Conservation (phyloP, 352 stramenopile genomes). For the Phytophthora ohioensis region DNA sequence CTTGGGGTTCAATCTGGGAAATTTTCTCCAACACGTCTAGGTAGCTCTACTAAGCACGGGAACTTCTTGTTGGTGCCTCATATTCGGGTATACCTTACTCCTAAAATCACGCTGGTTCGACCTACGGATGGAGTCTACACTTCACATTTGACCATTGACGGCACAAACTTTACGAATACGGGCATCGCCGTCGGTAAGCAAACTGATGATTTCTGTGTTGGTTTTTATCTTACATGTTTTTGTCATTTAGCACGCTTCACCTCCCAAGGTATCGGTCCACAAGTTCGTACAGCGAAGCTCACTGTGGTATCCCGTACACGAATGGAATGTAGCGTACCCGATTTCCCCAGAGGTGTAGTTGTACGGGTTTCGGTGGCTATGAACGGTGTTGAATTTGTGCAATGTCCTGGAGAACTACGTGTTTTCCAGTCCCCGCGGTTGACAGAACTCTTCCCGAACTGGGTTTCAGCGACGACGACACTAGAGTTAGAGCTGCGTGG, state of each 20-base stretch:
- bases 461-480: constrained; percentile 51
- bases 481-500: constrained; percentile 53
- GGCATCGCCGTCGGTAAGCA: constrained; percentile 56
- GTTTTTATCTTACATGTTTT: constrained; percentile 8
- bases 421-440: constrained; percentile 72
- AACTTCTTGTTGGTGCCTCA: constrained; percentile 41
- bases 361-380: constrained; percentile 64
- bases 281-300: constrained; percentile 49
- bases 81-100: constrained; percentile 57
- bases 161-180: constrained; percentile 63
- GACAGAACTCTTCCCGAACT: constrained; percentile 59
- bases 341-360: constrained; percentile 62
- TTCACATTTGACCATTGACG: constrained; percentile 61
- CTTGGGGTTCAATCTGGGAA: background rate
- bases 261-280: constrained; percentile 37
- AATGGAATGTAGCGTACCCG: constrained; percentile 68
- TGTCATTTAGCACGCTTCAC: constrained; percentile 50
- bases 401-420: constrained; percentile 53
- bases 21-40: constrained; percentile 1
- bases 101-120: constrained; percentile 50
- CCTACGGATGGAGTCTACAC: constrained; percentile 74
- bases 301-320: constrained; percentile 49
- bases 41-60: background rate
- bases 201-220: background rate
- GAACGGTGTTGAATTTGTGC: constrained; percentile 74